Evolutionary conservation across 2,329 filamentous ascomycete genomes (phyloP), one percentile per base, ranked within the genome.

Genomic region (Mycosphaerella sp.): DNA sequence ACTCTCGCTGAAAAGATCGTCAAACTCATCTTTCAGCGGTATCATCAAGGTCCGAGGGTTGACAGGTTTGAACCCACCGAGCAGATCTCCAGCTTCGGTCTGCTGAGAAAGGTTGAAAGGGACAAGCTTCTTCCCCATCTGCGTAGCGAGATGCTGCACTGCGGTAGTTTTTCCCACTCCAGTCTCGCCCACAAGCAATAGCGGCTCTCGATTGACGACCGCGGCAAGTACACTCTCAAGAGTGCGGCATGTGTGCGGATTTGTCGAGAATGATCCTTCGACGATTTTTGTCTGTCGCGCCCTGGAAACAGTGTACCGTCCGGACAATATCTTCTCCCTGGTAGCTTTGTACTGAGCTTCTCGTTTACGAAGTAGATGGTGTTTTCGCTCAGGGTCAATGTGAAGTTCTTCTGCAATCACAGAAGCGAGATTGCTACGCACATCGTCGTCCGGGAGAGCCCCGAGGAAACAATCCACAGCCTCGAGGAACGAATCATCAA

Each of bases 91-190:
- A 40, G 87, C 91, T 72, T 99, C 95, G 66, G 91, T 97, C 69
- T 99, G 95, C 68, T 98, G 95, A 0, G 93, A 98, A 68, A 99
- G 72, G 67, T 99, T 99, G 67, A 98, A 90, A 2, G 91, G 89
- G 0, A 90, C 87, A 10, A 99, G 80, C 64, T 89, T 95, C 67
- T 90, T 87, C 1, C 91, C 89, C 29, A 96, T 78, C 3, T 86
- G 80, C 54, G 87, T 84, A 0, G 93, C 90, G 53, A 99, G 77
- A 67, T 96, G 90, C 69, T 99, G 93, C 11, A 98, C 85, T 26
- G 93, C 87, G 0, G 93, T 95, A 0, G 93, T 99, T 73, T 99
- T 99, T 64, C 93, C 93, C 48, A 95, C 96, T 75, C 93, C 93
- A 6, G 93, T 99, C 74, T 99, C 93, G 67, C 93, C 93, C n/a